phyloP scores from a whole-genome alignment of 2,329 filamentous ascomycete genomes.

The Dothidotthia symphoricarpi region DNA sequence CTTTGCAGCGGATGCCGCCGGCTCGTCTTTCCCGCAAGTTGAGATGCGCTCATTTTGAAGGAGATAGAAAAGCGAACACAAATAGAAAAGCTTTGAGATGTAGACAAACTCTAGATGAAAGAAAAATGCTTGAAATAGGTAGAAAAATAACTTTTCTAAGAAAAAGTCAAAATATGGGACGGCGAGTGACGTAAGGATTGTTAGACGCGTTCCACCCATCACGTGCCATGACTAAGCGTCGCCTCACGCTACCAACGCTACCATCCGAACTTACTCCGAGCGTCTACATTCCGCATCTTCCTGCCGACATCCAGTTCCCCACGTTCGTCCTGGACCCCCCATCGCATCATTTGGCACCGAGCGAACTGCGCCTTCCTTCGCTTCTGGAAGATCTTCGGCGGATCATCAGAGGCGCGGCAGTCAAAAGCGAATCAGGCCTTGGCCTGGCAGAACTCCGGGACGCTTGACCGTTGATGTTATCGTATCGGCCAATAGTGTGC shows the following conservation, averaged over 20 bases:
- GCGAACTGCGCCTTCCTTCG: constrained; percentile 2
- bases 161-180: too few relatives aligned
- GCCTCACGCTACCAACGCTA: too few relatives aligned
- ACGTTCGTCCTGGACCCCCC: not conserved
- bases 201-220: too few relatives aligned
- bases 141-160: constrained; percentile 1
- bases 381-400: constrained; percentile 8
- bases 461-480: constrained; percentile 2
- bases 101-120: too few relatives aligned
- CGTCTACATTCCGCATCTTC: too few relatives aligned
- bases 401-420: not conserved
- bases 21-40: constrained; percentile 25
- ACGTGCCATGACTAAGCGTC: too few relatives aligned
- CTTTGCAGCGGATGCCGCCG: constrained; percentile 63
- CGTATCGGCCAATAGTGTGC: constrained; percentile 10
- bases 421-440: constrained; percentile 7
- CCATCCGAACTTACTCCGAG: too few relatives aligned
- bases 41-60: constrained; percentile 15
- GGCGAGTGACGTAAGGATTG: too few relatives aligned
- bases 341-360: constrained; percentile 4
- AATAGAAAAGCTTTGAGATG: too few relatives aligned
- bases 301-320: too few relatives aligned
- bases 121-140: not conserved
- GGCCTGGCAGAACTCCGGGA: constrained; percentile 21
- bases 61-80: not conserved